Base-by-base conservation (phyloP, 495 filamentous ascomycete species). In the Rostrohypoxylon terebratum region DNA sequence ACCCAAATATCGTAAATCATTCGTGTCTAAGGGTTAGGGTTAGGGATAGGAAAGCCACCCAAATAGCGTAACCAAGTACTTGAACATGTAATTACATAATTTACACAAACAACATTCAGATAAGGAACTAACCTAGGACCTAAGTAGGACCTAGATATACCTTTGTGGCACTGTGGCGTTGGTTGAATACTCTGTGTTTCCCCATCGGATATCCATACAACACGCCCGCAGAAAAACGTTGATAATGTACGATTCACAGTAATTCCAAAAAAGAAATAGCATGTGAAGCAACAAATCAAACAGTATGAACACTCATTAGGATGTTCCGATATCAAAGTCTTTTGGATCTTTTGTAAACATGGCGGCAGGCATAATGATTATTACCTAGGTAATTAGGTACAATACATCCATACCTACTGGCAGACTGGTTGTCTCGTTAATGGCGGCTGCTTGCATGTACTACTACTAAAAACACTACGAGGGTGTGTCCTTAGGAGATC, bases 381-480 rank as follows among this genome's bases (percentile, higher is more conserved):
- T n/a, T 45, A 45, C 13, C 13, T 3, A 6, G 10, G 18, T 11
- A 10, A n/a, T n/a, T n/a, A n/a, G n/a, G n/a, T n/a, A n/a, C n/a
- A n/a, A n/a, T n/a, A n/a, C n/a, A n/a, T n/a, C n/a, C n/a, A n/a
- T n/a, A n/a, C n/a, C n/a, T n/a, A n/a, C 3, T 53, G 23, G 47
- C 13, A 14, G n/a, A 23, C 20, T 25, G 13, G 10, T 23, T 23
- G 13, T 42, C 16, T 25, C 6, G 14, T n/a, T 23, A 42, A n/a
- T n/a, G n/a, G 31, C 55, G 55, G 55, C 33, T 42, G 25, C 55
- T 25, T 42, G 38, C 55, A 59, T 59, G 20, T 14, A n/a, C n/a
- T n/a, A n/a, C n/a, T n/a, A n/a, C 9, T 13, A 9, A 13, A 25
- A 25, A 23, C 4, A 14, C 18, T 0, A 28, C 20, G 20, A 20